Base-by-base conservation (phyloP, 1,284 basidiomycete genomes). In the Heterobasidion parviporum region DNA sequence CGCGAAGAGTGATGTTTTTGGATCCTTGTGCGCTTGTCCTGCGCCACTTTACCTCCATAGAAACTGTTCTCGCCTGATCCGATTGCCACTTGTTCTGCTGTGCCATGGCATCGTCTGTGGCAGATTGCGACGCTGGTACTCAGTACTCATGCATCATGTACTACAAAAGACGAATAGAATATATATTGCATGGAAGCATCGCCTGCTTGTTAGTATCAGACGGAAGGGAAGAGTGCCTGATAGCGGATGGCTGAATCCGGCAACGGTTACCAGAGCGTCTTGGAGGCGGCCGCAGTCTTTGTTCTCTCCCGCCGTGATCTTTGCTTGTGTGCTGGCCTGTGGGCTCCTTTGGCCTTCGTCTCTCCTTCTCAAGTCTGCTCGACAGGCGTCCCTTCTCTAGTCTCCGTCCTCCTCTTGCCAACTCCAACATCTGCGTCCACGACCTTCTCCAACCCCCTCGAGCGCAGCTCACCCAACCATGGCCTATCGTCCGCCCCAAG, bases 401-500 rank as follows among this genome's bases (percentile, higher is more conserved):
- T 15, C 38, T 46, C 50, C 43, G 10, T 48, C 18, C 16, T 48
- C 46, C 16, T 14, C 43, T 44, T 7, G 16, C 14, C 43, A 16
- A 15, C 41, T 36, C 18, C 16, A 18, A 38, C 36, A 10, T 36
- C 32, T n/a, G 35, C 33, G 15, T 35, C 32, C 50, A 16, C 32
- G 26, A 35, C 26, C 26, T 6, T 26, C 26, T 26, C 26, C n/a
- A 9, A n/a, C 34, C 50, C 26, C 50, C 50, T 18, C 55, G 33
- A 44, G 43, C 43, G 18, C 15, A 58, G 33, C 18, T 58, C 53
- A 50, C n/a, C 55, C 56, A 51, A 47, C 50, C 35, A 65, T 64
- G 64, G 62, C 63, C 12, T 64, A 65, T 55, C 59, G 56, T 52
- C 57, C 61, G 48, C 55, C 50, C 26, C 20, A 58, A 51, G 56